Base-by-base conservation (phyloP, 2,329 filamentous ascomycete species). In the Ophiostoma quercus region DNA sequence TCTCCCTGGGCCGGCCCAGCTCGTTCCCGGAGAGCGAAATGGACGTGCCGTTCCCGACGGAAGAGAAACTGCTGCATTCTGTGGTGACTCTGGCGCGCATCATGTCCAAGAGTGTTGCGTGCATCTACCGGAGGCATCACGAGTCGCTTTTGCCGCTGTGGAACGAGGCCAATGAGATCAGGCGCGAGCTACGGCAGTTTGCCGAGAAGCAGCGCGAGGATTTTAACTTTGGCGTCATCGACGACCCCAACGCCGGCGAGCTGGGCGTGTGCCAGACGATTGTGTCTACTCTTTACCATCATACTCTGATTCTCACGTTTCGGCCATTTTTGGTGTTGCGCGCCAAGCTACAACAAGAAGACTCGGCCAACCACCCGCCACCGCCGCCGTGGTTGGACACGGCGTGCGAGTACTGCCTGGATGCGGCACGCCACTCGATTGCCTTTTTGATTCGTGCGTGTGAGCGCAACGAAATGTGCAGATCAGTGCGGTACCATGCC, bases 91-190 rank as follows among this genome's bases (percentile, higher is more conserved):
- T 73, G 12, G 69, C 72, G 7, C 68, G 69, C 25, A 67, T 74
- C 43, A 74, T 74, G 72, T 69, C 69, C 68, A 72, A 73, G 68
- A 69, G 71, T 51, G 67, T 68, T 4, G 34, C 71, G 3, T 68
- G 69, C 63, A 72, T 74, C 43, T 74, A 74, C 66, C 51, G 67
- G 14, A n/a, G 70, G 25, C 71, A 72, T 66, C 69, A 73, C 47
- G 71, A 73, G 6, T 74, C 73, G 37, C 57, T 74, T 51, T 51
- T 74, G 60, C 71, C 72, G 12, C 60, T 74, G 22, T 73, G 71
- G 73, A 74, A 71, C 39, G 71, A 71, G 16, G 73, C 73, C 41
- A 73, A 72, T 63, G 71, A 71, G 25, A 72, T 73, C 22, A 71
- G 71, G 8, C 67, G 70, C 5, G 72, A 74, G 16, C 66, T 74